Evolutionary conservation across 75 land plant species (phyloP).

Genomic region (Cryptomeria japonica): DNA sequence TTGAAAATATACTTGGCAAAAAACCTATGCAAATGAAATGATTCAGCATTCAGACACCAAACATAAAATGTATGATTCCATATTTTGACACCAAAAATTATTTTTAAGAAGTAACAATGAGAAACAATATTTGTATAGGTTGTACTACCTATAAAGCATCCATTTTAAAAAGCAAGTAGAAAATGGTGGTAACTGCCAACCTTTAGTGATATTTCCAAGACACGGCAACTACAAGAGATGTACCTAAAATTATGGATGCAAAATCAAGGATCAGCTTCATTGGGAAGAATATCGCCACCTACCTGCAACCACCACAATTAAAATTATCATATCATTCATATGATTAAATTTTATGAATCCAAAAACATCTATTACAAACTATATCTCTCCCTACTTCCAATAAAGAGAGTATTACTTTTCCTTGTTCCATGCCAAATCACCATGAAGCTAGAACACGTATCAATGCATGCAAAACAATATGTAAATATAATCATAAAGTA

Average conservation of each 20-base stretch:
- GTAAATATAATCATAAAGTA: constrained; percentile 88
- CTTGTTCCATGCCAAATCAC: constrained; percentile 57
- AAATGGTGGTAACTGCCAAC: constrained; percentile 73
- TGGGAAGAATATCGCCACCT: constrained; percentile 85
- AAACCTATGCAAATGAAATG: constrained; percentile 54
- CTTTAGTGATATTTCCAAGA: constrained; percentile 83
- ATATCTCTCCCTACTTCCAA: not conserved
- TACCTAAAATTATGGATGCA: constrained; percentile 61
- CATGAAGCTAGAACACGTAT: constrained; percentile 75
- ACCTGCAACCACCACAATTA: not conserved
- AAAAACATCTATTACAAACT: not conserved
- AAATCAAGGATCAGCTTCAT: constrained; percentile 76
- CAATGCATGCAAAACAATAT: constrained; percentile 69
- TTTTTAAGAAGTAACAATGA: not conserved
- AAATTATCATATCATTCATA: not conserved
- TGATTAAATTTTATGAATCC: constrained; percentile 5
- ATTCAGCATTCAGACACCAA: constrained; percentile 4
- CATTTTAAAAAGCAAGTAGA: constrained; percentile 92
- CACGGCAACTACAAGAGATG: constrained; percentile 76
- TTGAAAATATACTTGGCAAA: constrained; percentile 95
- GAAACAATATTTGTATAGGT: constrained; percentile 44
- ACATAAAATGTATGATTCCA: not conserved
- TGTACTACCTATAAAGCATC: constrained; percentile 96
- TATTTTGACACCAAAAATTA: not conserved
- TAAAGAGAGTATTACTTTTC: constrained; percentile 39